Evolutionary conservation across 345 rosid species (phyloP), one percentile per base, ranked within the genome.

Genomic region (thale cress (Arabidopsis thaliana)): DNA sequence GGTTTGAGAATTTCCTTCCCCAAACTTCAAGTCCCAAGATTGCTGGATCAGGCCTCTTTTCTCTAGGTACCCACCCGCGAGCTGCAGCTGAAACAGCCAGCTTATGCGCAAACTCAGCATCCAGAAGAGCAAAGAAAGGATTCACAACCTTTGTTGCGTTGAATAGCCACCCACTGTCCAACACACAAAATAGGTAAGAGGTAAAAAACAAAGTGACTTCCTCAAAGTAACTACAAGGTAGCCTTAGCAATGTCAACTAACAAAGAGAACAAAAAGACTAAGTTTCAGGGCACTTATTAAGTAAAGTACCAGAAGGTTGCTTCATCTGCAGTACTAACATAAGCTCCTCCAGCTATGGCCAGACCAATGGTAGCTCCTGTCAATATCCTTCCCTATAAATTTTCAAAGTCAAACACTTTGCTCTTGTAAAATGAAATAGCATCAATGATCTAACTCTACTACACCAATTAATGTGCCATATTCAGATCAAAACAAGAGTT

Each of bases 1-100:
- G 98, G 67, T 95, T 95, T 32, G 98, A 92, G 77, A 95, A 95
- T 84, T 88, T 88, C 77, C 97, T 87, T 79, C 99, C 97, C 97
- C 96, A 92, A 72, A 95, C 97, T 68, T 95, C 86, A 78, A 95
- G 87, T 37, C 87, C 98, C 77, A 95, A 80, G 80, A 86, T 82
- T 38, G 83, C 42, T 25, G 87, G 85, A 81, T 95, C 99, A 76
- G 88, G 87, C 69, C 99, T 86, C 91, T 90, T 90, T 81, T 95
- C 98, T 80, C 91, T 88, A 1, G 99, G 98, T 60, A 95, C 93
- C 99, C 99, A 95, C 11, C 99, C 94, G 2, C 88, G 97, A 67
- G 99, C 82, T 24, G 99, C 97, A 48, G 98, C 99, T 32, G 91
- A 71, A 65, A 95, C 96, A 51, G 98, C 99, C 55, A 95, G 84